Evolutionary conservation across 257 asterid species (phyloP).

Genomic region (Ballota nigra): DNA sequence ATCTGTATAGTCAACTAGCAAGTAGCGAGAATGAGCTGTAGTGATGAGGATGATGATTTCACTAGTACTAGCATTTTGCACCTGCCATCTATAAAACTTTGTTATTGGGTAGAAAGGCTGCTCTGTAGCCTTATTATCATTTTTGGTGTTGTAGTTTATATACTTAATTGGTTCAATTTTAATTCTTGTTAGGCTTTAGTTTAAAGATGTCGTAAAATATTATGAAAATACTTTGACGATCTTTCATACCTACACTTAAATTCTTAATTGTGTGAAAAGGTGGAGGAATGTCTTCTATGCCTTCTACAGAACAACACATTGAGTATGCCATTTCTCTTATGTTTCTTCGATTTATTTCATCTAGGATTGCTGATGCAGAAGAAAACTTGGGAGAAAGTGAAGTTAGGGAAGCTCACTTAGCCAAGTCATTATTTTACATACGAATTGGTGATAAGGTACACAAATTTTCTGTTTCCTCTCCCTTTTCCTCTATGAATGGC

Average conservation of each 20-base stretch:
- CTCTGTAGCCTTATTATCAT: background rate
- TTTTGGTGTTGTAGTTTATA: background rate
- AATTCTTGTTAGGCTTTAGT: slow-evolving; percentile 6
- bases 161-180: background rate
- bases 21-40: background rate
- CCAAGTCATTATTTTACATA: slow-evolving; percentile 73
- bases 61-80: no score
- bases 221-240: background rate
- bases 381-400: slow-evolving; percentile 96
- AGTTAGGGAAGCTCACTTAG: slow-evolving; percentile 95
- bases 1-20: background rate
- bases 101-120: no score
- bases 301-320: background rate
- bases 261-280: background rate
- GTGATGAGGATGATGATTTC: background rate
- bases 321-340: background rate
- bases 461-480: background rate
- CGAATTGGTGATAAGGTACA: slow-evolving; percentile 74
- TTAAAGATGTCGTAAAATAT: background rate
- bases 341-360: slow-evolving; percentile 24
- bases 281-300: slow-evolving; percentile 5
- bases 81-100: no score
- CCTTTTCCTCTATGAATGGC: background rate
- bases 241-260: background rate
- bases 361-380: slow-evolving; percentile 91